Evolutionary conservation across 768 basidiomycete genomes (phyloP).

Genomic region (Lepiota venenata): DNA sequence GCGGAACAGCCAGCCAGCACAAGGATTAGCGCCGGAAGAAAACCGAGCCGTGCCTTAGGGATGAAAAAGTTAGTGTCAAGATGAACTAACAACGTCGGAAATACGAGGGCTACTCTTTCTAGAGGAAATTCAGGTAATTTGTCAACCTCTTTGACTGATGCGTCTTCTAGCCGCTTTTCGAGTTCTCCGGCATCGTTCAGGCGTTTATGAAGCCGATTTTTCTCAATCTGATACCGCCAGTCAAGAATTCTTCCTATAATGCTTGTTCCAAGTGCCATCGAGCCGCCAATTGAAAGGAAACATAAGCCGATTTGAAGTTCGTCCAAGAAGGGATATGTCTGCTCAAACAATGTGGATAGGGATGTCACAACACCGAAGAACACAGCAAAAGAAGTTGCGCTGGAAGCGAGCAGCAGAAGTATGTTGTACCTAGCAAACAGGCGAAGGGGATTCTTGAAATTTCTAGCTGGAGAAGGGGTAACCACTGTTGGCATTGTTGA

Average conservation of each 20-base stretch:
- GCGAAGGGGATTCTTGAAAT: conserved; percentile 51
- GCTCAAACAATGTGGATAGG: conserved; percentile 56
- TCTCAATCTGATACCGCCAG: conserved; percentile 48
- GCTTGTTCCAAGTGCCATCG: conserved; percentile 59
- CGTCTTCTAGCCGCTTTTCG: not conserved
- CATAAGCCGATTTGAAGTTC: conserved; percentile 75
- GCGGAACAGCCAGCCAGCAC: conserved; percentile 36
- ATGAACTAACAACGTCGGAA: too few relatives aligned
- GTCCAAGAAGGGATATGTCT: conserved; percentile 54
- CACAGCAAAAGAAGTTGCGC: conserved; percentile 47
- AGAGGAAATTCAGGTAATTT: conserved; percentile 1
- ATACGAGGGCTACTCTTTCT: conserved; percentile 2
- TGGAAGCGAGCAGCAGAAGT: conserved; percentile 45
- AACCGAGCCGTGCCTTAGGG: conserved; percentile 21
- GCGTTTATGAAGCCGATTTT: conserved; percentile 25
- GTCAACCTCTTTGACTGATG: not conserved
- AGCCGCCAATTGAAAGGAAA: conserved; percentile 73
- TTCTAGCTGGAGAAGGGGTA: conserved; percentile 25
- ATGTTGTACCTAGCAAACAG: conserved; percentile 56
- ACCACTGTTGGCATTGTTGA: conserved; percentile 18
- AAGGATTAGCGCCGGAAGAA: conserved; percentile 20
- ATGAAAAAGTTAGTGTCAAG: too few relatives aligned
- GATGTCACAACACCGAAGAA: conserved; percentile 61
- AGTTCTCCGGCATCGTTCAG: not conserved
- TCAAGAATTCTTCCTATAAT: conserved; percentile 63